Evolutionary conservation across 495 filamentous ascomycete genomes (phyloP).

Genomic region (Penicillium chermesinum): DNA sequence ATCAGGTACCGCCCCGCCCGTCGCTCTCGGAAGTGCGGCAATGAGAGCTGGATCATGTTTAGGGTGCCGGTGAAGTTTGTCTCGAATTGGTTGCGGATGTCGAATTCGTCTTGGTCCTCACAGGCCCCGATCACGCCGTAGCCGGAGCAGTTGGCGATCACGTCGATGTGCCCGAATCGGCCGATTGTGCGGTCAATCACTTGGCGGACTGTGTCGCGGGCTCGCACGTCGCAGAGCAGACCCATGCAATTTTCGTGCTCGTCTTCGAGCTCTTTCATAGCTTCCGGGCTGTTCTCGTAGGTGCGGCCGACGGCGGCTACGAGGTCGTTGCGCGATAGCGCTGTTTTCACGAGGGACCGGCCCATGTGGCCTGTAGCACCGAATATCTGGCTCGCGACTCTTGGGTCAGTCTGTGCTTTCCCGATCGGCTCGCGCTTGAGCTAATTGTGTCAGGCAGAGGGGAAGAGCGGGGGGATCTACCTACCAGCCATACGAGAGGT

Average conservation of each 20-base stretch:
- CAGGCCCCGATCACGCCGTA: constrained; percentile 94
- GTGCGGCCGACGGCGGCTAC: constrained; percentile 83
- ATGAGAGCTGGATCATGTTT: constrained; percentile 84
- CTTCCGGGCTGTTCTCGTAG: constrained; percentile 69
- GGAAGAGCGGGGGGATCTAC: constrained; percentile 18
- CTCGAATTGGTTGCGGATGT: constrained; percentile 93
- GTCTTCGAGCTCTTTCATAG: constrained; percentile 55
- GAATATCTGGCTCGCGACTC: constrained; percentile 62
- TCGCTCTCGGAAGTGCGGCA: constrained; percentile 81
- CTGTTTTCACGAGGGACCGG: constrained; percentile 76
- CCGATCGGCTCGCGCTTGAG: not conserved
- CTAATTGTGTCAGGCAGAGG: not conserved
- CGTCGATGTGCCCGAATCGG: constrained; percentile 76
- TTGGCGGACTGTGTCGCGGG: constrained; percentile 66
- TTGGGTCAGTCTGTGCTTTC: constrained; percentile 1
- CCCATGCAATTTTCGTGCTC: constrained; percentile 62
- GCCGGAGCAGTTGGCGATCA: constrained; percentile 85
- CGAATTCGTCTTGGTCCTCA: constrained; percentile 93
- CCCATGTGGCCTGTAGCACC: constrained; percentile 96
- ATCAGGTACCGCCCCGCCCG: constrained; percentile 79
- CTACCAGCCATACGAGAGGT: constrained; percentile 78
- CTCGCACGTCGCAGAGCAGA: constrained; percentile 83
- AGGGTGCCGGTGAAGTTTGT: constrained; percentile 94
- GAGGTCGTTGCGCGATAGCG: constrained; percentile 76
- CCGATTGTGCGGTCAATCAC: constrained; percentile 64